Percentiles rank a stretch among this genome's conserved stretches.
Conservation (phyloP, 805 yeast genomes). For the Kodamaea leandrae region DNA sequence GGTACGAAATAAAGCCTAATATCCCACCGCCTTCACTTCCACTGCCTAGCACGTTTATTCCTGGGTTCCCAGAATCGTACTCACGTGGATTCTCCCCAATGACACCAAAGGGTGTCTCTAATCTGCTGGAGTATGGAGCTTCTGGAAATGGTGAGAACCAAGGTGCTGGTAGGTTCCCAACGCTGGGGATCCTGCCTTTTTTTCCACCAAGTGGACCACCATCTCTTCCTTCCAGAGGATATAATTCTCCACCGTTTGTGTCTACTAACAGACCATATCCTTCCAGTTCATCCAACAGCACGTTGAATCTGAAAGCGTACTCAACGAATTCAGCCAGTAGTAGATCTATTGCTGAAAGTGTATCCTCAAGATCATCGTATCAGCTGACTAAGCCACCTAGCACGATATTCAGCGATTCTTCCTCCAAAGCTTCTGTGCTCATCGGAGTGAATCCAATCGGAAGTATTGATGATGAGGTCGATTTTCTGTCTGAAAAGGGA, state of each 20-base stretch:
- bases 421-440: background rate
- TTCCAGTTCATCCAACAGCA: background rate
- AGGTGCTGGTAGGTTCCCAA: no score
- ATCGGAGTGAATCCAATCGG: conserved; percentile 9
- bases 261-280: no score
- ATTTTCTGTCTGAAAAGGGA: conserved; percentile 6
- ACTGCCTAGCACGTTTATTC: background rate
- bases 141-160: no score
- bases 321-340: background rate
- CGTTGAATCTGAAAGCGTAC: background rate
- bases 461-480: conserved; percentile 1
- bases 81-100: background rate
- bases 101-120: background rate
- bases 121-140: background rate
- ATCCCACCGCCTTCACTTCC: background rate
- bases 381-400: no score
- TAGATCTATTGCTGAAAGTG: background rate
- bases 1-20: no score
- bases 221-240: no score
- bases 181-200: no score
- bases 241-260: no score
- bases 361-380: background rate
- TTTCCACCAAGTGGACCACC: no score
- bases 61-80: background rate
- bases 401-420: no score